phyloP scores from a whole-genome alignment of 306 rosid genomes.

The Luffa acutangula region DNA sequence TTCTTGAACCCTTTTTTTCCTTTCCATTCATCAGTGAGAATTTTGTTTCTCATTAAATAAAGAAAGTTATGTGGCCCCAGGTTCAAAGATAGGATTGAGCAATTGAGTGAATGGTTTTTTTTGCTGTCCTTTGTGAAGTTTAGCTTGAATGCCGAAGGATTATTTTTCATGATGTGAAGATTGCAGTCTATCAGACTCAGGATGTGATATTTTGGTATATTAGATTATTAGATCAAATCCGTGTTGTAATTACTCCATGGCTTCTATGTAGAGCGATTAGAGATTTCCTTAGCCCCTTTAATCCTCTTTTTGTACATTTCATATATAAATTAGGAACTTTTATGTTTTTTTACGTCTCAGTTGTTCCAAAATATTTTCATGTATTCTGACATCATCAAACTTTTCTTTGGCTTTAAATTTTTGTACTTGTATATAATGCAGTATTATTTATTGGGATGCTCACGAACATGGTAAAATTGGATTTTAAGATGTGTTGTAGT shows the following conservation, averaged over 20 bases:
- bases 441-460: neutral
- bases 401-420: neutral
- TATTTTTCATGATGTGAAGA: neutral
- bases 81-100: neutral
- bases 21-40: neutral
- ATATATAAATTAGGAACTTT: neutral
- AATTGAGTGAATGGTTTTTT: neutral
- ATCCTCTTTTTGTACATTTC: neutral
- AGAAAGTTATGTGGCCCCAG: neutral
- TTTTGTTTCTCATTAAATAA: neutral
- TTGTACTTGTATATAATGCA: neutral
- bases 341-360: neutral
- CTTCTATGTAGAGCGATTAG: neutral
- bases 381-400: neutral
- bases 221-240: neutral
- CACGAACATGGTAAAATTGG: neutral
- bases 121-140: neutral
- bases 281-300: neutral
- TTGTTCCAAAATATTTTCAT: neutral
- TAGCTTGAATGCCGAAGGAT: neutral
- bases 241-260: neutral
- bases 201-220: neutral
- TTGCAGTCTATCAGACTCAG: neutral
- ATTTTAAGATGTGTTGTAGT: neutral
- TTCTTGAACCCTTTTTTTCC: neutral